Evolutionary conservation across 768 basidiomycete species (phyloP), one percentile per base, ranked within the genome.

Genomic region (Termitomyces sp.): DNA sequence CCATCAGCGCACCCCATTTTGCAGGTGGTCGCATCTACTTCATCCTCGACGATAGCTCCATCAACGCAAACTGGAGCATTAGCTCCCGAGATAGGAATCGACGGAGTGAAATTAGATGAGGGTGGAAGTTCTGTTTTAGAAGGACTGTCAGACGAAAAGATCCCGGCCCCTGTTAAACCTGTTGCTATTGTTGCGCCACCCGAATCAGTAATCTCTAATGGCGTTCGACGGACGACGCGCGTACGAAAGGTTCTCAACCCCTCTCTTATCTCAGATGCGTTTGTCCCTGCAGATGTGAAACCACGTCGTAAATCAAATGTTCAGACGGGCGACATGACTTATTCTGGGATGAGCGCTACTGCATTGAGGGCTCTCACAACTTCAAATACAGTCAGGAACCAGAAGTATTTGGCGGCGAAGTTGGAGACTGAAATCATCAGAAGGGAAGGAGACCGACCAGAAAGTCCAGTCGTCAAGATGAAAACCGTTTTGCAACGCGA

Each of bases 391-490:
- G 70, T 76, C 51, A 82, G 74, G 68, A 93, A 93, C 65, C 89
- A 93, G 73, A 74, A 78, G 51, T 89, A 86, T 51, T 63, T 82
- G 24, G 75, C 81, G 6, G 82, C 79, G 2, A 80, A 78, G 61
- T 70, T 93, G 41, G 84, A 88, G 69, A 90, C 81, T 37, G 83
- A 89, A 69, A 79, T 93, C 20, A 74, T 93, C 33, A 78, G 84
- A 50, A 89, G 81, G 69, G 80, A 85, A 45, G 91, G 91, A 31
- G 68, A 73, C 37, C 76, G 91, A 55, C 91, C 91, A 11, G 89
- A 87, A 61, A 93, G 91, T 66, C 91, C 91, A 6, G 79, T 76
- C n/a, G 83, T 89, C 53, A 90, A 89, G 69, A 79, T 88, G 48
- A 80, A 81, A 65, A 90, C 88, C 2, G 77, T 84, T 51, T 68